A percentile compares a stretch with the other conserved stretches of the same genome.
phyloP scores from a whole-genome alignment of 441 rosid species.

The Brassica hybrid region DNA sequence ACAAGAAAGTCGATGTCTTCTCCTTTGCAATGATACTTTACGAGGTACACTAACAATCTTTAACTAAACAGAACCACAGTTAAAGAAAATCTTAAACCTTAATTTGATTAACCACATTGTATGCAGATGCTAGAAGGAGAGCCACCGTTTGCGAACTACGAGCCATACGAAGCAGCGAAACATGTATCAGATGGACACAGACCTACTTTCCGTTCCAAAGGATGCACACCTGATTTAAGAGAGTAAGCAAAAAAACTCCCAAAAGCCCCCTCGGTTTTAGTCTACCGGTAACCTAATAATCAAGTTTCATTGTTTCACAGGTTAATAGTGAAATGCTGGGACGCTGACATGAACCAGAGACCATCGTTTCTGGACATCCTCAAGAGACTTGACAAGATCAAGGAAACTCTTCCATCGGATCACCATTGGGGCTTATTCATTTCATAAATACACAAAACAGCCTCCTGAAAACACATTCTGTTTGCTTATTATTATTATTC shows the following conservation, averaged over 20 bases:
- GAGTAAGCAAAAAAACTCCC: slow-evolving; percentile 68
- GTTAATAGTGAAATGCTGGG: slow-evolving; percentile 86
- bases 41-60: slow-evolving; percentile 67
- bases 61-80: slow-evolving; percentile 19
- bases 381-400: slow-evolving; percentile 89
- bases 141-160: slow-evolving; percentile 79
- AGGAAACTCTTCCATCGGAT: slow-evolving; percentile 71
- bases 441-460: slow-evolving; percentile 42
- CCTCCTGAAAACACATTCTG: slow-evolving; percentile 15
- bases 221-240: slow-evolving; percentile 70
- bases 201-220: slow-evolving; percentile 80
- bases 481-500: slow-evolving; percentile 22
- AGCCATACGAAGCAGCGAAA: slow-evolving; percentile 98
- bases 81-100: not conserved
- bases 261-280: not conserved
- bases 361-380: slow-evolving; percentile 94
- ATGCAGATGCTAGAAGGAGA: slow-evolving; percentile 97
- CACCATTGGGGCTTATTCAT: slow-evolving; percentile 89
- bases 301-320: slow-evolving; percentile 44
- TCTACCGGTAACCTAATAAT: not conserved
- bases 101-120: slow-evolving; percentile 33
- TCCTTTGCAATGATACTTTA: slow-evolving; percentile 96
- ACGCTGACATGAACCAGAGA: slow-evolving; percentile 82
- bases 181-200: slow-evolving; percentile 91
- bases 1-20: slow-evolving; percentile 98